Percentiles rank a stretch among this genome's conserved stretches.
Evolutionary conservation across 352 stramenopile species (phyloP).

Genomic region (Phytophthora kernoviae): DNA sequence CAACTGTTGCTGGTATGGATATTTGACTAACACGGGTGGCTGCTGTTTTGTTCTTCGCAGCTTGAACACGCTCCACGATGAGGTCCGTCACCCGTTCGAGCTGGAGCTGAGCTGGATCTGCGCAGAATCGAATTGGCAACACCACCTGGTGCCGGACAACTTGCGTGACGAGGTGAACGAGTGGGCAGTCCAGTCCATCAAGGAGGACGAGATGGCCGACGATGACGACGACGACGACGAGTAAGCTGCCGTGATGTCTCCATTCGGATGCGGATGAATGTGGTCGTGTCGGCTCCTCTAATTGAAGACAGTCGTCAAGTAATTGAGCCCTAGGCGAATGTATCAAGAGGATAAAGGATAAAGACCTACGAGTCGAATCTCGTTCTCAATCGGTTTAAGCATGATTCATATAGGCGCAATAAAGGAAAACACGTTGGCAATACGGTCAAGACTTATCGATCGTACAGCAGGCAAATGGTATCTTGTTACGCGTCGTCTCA

Average conservation of each 20-base stretch:
- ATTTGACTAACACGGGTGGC: conserved; percentile 1
- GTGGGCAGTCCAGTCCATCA: conserved; percentile 86
- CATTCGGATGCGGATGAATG: conserved; percentile 9
- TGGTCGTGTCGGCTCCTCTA: conserved; percentile 9
- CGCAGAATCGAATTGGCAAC: conserved; percentile 95
- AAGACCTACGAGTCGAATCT: neutral
- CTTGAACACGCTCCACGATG: conserved; percentile 96
- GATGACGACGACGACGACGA: conserved; percentile 86
- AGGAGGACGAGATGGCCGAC: conserved; percentile 89
- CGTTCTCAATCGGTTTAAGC: conserved; percentile 16
- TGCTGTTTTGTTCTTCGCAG: conserved; percentile 33
- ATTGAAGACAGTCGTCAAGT: neutral
- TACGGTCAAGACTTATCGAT: neutral
- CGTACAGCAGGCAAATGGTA: neutral
- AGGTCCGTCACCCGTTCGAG: conserved; percentile 98
- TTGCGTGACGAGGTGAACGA: conserved; percentile 86
- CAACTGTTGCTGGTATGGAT: neutral
- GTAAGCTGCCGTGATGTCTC: conserved; percentile 24
- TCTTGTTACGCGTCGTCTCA: neutral
- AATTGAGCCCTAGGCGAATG: neutral
- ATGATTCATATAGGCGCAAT: conserved; percentile 31
- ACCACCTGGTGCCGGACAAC: conserved; percentile 92
- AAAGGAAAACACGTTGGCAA: conserved; percentile 31
- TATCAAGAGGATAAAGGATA: conserved; percentile 1
- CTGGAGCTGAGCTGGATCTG: conserved; percentile 98